Conservation (phyloP, 2,329 filamentous ascomycete genomes). For the Didymella glomerata region DNA sequence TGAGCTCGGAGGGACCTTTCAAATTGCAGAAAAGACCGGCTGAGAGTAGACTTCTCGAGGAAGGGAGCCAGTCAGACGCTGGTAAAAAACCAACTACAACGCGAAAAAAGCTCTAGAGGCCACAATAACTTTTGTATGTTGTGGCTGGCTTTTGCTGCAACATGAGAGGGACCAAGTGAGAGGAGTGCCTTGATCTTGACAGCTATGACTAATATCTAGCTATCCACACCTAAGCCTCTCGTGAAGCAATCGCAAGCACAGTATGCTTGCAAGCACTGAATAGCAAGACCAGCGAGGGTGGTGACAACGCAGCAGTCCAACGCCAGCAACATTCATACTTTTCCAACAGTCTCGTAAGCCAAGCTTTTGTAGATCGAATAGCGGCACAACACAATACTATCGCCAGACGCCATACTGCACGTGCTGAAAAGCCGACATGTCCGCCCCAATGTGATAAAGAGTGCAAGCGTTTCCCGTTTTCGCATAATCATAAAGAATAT, state of each 20-base stretch:
- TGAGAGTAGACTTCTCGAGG: no score
- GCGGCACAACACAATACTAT: slow-evolving; percentile 26
- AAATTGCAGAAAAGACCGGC: no score
- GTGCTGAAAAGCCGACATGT: slow-evolving; percentile 37
- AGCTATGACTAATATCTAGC: slow-evolving; percentile 5
- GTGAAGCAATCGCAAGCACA: slow-evolving; percentile 4
- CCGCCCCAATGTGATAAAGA: slow-evolving; percentile 18
- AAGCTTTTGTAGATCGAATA: slow-evolving; percentile 19
- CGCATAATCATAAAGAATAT: slow-evolving; percentile 22
- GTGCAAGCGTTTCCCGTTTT: slow-evolving; percentile 19
- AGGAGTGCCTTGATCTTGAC: background rate
- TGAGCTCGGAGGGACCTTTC: background rate
- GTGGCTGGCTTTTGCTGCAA: no score
- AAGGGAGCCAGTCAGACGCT: no score
- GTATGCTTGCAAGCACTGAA: background rate
- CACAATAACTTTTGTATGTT: no score
- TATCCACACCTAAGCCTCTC: background rate
- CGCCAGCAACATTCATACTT: slow-evolving; percentile 9
- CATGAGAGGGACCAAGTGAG: background rate
- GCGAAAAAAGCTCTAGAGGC: no score
- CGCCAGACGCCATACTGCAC: slow-evolving; percentile 47
- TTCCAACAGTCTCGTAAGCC: slow-evolving; percentile 14
- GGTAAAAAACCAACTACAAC: no score
- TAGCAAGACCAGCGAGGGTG: slow-evolving; percentile 5
- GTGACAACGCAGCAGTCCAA: slow-evolving; percentile 5